Evolutionary conservation across 1,284 basidiomycete genomes (phyloP), one percentile per base, ranked within the genome.

Genomic region (Pyrrhoderma noxium): DNA sequence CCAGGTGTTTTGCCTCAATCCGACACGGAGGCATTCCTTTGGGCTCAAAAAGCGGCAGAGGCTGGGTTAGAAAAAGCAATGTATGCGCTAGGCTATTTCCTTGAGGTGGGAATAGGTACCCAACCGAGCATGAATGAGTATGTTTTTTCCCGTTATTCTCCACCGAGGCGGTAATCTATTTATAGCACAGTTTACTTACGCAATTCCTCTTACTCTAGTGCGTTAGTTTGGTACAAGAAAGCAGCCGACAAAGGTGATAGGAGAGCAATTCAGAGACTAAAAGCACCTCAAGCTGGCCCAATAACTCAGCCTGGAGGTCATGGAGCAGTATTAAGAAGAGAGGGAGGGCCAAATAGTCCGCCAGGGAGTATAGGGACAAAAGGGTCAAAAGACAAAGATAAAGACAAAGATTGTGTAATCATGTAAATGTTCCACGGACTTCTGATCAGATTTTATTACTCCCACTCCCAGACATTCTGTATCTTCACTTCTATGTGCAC

Each of bases 41-140:
- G 94, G 95, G 82, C 93, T 31, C 81, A 90, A 71, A 90, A 83
- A 62, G 91, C 93, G 37, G 92, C 90, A 21, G 92, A 94, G 44
- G 80, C 78, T n/a, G 92, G 90, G 1, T 74, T 96, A 3, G 77
- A 81, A 4, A 96, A 97, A 67, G 93, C 93, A 3, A 89, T 94
- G 82, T 99, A 99, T 61, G 94, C 95, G 13, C 85, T 95, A 0
- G 95, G 95, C 3, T 99, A 99, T 72, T 99, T 99, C 67, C 80
- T 88, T 55, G 95, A 99, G 71, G 89, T 93, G 35, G 92, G 91
- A 40, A 89, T 94, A 55, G 92, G 91, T 47, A 89, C 85, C 41
- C 67, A 77, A 45, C 74, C 81, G 18, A 80, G 81, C 64, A 73
- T 79, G 59, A 67, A 74, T 55, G 82, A 88, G 84, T 89, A 62